Conservation (phyloP, 2,329 filamentous ascomycete genomes). For the Verticillium alfalfae region DNA sequence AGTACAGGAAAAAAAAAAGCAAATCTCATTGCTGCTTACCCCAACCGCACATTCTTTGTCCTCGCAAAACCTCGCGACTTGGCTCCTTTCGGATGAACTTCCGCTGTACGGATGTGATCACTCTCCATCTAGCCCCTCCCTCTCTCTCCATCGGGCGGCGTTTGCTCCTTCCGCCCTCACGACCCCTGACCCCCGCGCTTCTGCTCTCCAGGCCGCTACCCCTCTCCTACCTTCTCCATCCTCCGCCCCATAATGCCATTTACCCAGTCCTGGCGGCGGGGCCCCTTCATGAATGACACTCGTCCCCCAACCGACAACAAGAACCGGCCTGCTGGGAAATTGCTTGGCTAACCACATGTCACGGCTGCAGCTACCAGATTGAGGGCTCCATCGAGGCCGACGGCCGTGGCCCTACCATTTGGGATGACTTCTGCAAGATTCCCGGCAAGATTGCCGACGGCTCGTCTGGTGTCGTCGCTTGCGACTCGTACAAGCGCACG, state of each 20-base stretch:
- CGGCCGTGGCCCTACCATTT: slow-evolving; percentile 77
- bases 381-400: slow-evolving; percentile 72
- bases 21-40: not conserved
- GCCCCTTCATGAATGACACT: not conserved
- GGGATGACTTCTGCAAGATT: slow-evolving; percentile 81
- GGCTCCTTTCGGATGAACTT: not conserved
- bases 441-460: slow-evolving; percentile 80
- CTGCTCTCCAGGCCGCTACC: not conserved
- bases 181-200: not conserved
- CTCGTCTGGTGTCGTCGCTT: slow-evolving; percentile 69
- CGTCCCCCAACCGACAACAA: not conserved
- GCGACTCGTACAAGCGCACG: slow-evolving; percentile 81
- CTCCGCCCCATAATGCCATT: not conserved
- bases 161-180: not conserved
- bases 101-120: not conserved
- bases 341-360: slow-evolving; percentile 2
- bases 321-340: not conserved
- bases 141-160: not conserved
- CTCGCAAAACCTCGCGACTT: not conserved
- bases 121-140: not conserved
- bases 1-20: slow-evolving; percentile 18
- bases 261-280: not conserved
- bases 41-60: not conserved
- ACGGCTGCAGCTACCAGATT: slow-evolving; percentile 68
- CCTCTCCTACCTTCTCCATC: not conserved